These are phyloP conservation scores for Flueggea neowawraea DNA, from an alignment of 441 rosid genomes.

Conservation along the genomic window DNA sequence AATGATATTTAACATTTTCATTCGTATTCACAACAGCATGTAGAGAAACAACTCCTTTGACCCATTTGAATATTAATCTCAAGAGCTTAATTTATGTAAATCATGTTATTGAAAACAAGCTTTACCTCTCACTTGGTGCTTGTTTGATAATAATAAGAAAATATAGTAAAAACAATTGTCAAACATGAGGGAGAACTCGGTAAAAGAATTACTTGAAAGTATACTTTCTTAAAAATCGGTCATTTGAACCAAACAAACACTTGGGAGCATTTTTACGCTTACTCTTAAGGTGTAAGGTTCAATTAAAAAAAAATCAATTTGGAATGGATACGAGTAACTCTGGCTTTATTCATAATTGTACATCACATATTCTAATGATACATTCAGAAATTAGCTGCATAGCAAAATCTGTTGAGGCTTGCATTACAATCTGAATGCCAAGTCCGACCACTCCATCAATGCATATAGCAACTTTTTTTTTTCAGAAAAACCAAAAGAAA, in stretches of 20 bases:
- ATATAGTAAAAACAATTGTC: no score
- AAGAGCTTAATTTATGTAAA: no score
- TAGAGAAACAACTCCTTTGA: neutral
- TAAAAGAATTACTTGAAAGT: no score
- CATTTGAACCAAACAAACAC: no score
- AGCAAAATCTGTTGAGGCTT: conserved; percentile 6
- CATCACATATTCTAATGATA: conserved; percentile 4
- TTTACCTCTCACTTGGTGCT: no score
- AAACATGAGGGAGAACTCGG: no score
- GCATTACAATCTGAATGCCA: conserved; percentile 6
- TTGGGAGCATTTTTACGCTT: no score
- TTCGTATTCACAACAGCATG: neutral
- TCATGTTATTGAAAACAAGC: no score
- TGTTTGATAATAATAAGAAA: no score
- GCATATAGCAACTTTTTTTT: conserved; percentile 17
- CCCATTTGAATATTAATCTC: no score
- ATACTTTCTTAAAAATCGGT: no score
- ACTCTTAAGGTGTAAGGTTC: neutral
- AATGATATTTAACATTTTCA: neutral
- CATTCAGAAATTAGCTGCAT: no score
- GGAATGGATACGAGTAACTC: neutral
- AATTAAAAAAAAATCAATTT: neutral
- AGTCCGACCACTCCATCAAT: conserved; percentile 8
- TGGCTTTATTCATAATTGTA: conserved; percentile 5
- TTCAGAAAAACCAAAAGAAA: conserved; percentile 11